These are phyloP conservation scores for Phytophthora citrophthora DNA, from an alignment of 352 stramenopile genomes.

Conservation along the genomic window DNA sequence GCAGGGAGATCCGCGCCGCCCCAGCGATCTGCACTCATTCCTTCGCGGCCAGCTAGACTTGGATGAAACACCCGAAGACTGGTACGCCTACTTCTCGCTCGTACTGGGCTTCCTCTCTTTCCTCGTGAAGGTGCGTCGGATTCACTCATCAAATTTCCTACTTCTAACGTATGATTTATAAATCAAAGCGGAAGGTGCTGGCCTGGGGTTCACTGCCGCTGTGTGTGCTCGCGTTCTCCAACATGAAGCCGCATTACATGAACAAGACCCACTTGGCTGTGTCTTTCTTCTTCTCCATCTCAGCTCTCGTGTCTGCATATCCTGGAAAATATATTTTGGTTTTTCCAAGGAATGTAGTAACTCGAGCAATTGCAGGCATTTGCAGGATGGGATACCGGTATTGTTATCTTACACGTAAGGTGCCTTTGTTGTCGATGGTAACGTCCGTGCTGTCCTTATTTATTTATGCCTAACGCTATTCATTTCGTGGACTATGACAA, in stretches of 20 bases:
- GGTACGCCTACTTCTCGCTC: constrained; percentile 74
- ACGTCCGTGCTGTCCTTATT: constrained; percentile 5
- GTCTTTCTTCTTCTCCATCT: constrained; percentile 81
- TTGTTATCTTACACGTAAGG: too few species aligned
- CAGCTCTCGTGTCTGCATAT: constrained; percentile 70
- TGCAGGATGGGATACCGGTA: too few species aligned
- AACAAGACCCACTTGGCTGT: constrained; percentile 72
- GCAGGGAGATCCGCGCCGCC: constrained; percentile 64
- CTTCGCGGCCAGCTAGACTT: constrained; percentile 58
- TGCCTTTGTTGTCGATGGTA: background rate
- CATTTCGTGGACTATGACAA: constrained; percentile 27
- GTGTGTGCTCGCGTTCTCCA: constrained; percentile 67
- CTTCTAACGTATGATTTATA: background rate
- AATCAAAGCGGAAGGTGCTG: constrained; percentile 62
- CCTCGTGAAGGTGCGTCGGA: constrained; percentile 62
- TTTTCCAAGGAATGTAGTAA: too few species aligned
- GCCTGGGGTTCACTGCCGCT: constrained; percentile 74
- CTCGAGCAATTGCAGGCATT: too few species aligned
- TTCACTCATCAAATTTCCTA: too few species aligned
- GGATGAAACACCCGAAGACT: constrained; percentile 48
- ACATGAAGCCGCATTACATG: constrained; percentile 60
- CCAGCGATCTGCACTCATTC: constrained; percentile 71
- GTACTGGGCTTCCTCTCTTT: constrained; percentile 62
- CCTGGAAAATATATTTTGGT: too few species aligned
- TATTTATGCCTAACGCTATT: constrained; percentile 18